Evolutionary conservation across 805 yeast genomes (phyloP), one percentile per base, ranked within the genome.

Genomic region (Wickerhamomyces canadensis): DNA sequence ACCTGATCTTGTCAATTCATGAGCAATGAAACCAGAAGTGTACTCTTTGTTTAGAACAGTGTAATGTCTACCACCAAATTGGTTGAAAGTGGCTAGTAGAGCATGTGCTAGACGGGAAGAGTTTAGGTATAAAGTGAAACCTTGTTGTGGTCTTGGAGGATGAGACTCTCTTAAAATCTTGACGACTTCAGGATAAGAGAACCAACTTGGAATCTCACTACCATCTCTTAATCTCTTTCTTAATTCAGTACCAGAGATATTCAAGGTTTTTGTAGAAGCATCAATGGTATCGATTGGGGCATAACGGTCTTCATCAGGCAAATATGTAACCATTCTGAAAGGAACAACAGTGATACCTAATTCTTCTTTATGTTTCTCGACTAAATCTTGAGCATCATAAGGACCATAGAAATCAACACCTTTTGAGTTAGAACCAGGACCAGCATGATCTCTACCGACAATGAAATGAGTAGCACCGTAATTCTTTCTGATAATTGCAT

Each of bases 401-500:
- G 98, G 96, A 16, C 97, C 98, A 59, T 89, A 89, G 68, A 89
- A 88, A 47, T 91, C 96, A 36, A 76, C 88, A 45, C 97, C 97
- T 57, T 81, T 70, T 41, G 96, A 86, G 75, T 77, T 77, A 42
- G 68, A 64, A 45, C 97, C 98, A 16, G 98, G 97, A 43, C 97
- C 97, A 36, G 98, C 98, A 58, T 89, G 98, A 64, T 89, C 97
- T 71, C 98, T 83, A 43, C 98, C 98, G 34, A 89, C 96, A 56
- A 89, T 89, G 69, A 91, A 91, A 62, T 91, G 97, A 36, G 96
- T 84, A 38, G 95, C 96, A 58, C 98, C 98, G 59, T 81, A 88
- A 68, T 89, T 89, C 71, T 87, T 86, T 66, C 98, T 84, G 60
- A 89, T 89, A 55, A 91, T 82, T 14, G 97, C 96, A 60, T 89